These are phyloP conservation scores for Malus orientalis DNA, from an alignment of 306 rosid genomes.

Conservation along the genomic window DNA sequence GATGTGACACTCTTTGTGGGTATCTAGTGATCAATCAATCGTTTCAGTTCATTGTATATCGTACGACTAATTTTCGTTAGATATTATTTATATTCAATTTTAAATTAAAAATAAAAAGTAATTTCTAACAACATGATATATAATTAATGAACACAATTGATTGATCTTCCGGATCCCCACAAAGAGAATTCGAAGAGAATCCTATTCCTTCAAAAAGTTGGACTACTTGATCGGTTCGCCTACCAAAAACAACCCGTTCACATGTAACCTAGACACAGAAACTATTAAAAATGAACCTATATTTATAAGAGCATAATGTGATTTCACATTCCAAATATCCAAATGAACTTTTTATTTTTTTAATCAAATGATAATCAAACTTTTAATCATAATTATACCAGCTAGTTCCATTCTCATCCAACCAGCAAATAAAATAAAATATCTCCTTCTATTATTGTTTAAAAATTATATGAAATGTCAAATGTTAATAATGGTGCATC, in stretches of 20 bases:
- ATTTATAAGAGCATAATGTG: neutral
- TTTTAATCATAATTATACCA: neutral
- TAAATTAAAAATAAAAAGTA: too few species aligned
- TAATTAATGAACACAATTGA: fast-evolving
- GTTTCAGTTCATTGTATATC: too few species aligned
- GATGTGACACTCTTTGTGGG: too few species aligned
- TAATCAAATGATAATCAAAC: neutral
- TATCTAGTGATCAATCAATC: too few species aligned
- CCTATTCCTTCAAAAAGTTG: too few species aligned
- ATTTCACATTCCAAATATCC: neutral
- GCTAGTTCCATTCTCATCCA: neutral
- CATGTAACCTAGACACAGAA: neutral
- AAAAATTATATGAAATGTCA: neutral
- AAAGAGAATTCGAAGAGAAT: too few species aligned
- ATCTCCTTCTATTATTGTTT: neutral
- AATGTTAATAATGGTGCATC: neutral
- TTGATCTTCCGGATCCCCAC: fast-evolving
- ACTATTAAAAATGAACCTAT: neutral
- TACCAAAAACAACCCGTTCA: neutral
- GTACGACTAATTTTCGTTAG: too few species aligned
- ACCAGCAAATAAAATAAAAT: neutral
- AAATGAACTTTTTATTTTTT: neutral
- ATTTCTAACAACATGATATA: too few species aligned
- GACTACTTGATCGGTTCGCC: too few species aligned
- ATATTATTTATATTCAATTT: too few species aligned